Conservation (phyloP, 148 eudicot species). For the Diospyros lotus region DNA sequence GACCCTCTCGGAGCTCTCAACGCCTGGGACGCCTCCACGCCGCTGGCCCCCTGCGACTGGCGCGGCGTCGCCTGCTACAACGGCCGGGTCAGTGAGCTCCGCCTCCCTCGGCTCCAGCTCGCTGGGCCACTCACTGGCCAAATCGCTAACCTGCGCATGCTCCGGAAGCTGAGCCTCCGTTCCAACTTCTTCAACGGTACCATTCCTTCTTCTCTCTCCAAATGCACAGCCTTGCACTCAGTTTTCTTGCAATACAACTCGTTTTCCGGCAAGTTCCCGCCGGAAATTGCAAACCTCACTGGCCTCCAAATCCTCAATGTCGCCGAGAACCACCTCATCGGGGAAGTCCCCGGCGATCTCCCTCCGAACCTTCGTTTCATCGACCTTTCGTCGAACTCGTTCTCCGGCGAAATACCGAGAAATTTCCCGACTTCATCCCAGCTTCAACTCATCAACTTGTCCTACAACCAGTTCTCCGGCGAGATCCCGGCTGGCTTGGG, state of each 20-base stretch:
- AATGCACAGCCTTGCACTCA: conserved; percentile 29
- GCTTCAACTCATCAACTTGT: conserved; percentile 45
- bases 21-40: conserved; percentile 27
- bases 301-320: conserved; percentile 33
- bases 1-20: conserved; percentile 33
- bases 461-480: conserved; percentile 48
- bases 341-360: conserved; percentile 18
- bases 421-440: conserved; percentile 22
- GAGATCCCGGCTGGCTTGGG: conserved; percentile 54
- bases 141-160: conserved; percentile 28
- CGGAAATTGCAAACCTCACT: conserved; percentile 27
- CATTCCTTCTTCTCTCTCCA: conserved; percentile 39
- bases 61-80: conserved; percentile 32
- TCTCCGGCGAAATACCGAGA: conserved; percentile 34
- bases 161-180: conserved; percentile 55
- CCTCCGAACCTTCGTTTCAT: conserved; percentile 29
- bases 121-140: conserved; percentile 31
- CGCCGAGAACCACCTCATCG: conserved; percentile 34
- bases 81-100: conserved; percentile 30
- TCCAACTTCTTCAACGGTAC: conserved; percentile 48
- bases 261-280: conserved; percentile 33
- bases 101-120: conserved; percentile 42
- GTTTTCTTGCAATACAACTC: conserved; percentile 46
- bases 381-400: conserved; percentile 33
- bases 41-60: conserved; percentile 44